Conservation (phyloP, 371 early-diverging fungal species). For the Syncephalis fuscata region DNA sequence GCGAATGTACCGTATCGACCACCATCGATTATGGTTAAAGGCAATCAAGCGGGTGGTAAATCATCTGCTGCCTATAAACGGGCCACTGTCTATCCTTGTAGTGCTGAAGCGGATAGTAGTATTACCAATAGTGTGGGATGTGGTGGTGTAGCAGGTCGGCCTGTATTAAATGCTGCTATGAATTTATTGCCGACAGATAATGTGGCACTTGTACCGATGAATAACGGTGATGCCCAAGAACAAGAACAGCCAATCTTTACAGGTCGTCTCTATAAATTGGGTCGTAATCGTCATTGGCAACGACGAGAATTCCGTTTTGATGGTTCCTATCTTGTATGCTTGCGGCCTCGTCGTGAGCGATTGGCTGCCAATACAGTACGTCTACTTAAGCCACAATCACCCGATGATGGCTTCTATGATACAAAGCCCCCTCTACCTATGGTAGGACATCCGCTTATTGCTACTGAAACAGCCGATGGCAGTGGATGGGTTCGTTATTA, state of each 20-base stretch:
- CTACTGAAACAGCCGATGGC: background rate
- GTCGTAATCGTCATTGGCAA: constrained; percentile 4
- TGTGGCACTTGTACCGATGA: too few relatives aligned
- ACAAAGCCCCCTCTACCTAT: background rate
- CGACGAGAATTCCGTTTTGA: constrained; percentile 3
- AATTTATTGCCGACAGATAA: too few relatives aligned
- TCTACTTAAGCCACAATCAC: background rate
- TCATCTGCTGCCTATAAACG: too few relatives aligned
- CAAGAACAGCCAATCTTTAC: background rate
- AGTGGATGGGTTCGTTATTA: background rate
- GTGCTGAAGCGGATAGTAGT: too few relatives aligned
- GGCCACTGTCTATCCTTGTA: too few relatives aligned
- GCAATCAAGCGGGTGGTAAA: too few relatives aligned
- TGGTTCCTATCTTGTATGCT: constrained; percentile 2
- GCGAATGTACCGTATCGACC: too few relatives aligned
- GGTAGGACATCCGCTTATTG: constrained; percentile 2
- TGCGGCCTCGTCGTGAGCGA: background rate
- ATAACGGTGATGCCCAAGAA: too few relatives aligned
- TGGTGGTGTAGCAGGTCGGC: too few relatives aligned
- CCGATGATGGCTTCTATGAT: background rate
- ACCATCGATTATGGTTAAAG: too few relatives aligned
- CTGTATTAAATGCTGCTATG: too few relatives aligned
- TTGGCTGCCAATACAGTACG: background rate
- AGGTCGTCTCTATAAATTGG: constrained; percentile 3
- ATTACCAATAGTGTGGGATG: too few relatives aligned